Base-by-base conservation (phyloP, 176 grass and related monocot species). In the Avena sativa region DNA sequence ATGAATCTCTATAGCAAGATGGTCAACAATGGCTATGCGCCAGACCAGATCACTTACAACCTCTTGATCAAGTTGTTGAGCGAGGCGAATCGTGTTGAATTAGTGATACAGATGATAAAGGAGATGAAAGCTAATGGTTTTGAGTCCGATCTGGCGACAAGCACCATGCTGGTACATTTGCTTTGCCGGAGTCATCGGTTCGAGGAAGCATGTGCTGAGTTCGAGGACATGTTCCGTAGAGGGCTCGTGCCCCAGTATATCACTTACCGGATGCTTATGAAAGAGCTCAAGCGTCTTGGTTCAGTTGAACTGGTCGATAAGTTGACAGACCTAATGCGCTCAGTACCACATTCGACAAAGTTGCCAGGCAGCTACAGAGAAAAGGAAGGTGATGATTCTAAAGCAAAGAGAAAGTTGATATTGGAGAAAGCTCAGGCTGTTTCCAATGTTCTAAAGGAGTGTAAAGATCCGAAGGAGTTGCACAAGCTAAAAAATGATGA, bases 1-100 rank as follows among this genome's bases (percentile, higher is more conserved):
- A 97, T 97, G 92, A 94, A 97, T 64, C 91, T 97, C 32, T 94
- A 94, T 46, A 91, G 6, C 26, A 97, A 97, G 89, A 97, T 97
- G 90, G 17, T 97, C 67, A 71, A 59, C 74, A 91, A 84, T 26
- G 95, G 95, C 40, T 94, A 97, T 56, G 80, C 57, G 3, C 89
- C 89, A 0, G 89, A 94, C 71, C 81, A 80, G 23, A 57, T 91
- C 44, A 93, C 95, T 5, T 94, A 93, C 82, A 85, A 94, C 44
- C 84, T 94, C 48, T 71, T 97, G 74, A 79, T 97, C 85, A 97
- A 97, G 90, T 71, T 94, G 89, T 64, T 97, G 65, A 94, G 92
- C 9, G 89, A 91, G 67, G 85, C 87, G 20, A 85, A 91, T 47
- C 90, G 87, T 82, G 34, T 94, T 62, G 89, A 93, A 36, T 81